phyloP scores from a whole-genome alignment of 345 rosid genomes.

The Eucalyptus sideroxylon region DNA sequence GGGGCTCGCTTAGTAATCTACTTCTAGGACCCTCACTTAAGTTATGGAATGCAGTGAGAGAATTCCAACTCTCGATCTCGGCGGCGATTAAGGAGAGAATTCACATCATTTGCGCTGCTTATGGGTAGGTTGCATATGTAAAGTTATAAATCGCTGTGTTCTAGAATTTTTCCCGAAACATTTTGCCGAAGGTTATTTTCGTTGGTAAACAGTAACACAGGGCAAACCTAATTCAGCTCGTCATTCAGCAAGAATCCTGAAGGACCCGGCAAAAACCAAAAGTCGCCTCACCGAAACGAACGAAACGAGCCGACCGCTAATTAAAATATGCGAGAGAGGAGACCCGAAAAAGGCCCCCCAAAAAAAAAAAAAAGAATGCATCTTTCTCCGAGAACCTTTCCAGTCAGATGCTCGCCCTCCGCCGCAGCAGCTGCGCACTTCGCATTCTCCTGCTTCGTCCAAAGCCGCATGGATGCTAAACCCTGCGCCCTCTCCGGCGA shows the following conservation, averaged over 20 bases:
- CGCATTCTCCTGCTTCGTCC: slow-evolving; percentile 6
- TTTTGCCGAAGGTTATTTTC: neutral
- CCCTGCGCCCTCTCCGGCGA: slow-evolving; percentile 1
- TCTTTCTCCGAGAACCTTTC: neutral
- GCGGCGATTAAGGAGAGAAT: too few relatives aligned
- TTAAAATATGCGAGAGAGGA: neutral
- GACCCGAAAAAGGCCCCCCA: neutral
- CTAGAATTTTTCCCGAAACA: fast-evolving
- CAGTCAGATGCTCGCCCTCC: slow-evolving; percentile 10
- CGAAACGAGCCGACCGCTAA: neutral
- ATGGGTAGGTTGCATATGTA: neutral
- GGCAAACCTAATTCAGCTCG: neutral
- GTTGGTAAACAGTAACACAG: neutral
- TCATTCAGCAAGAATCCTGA: neutral
- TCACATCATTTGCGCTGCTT: too few relatives aligned
- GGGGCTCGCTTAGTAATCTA: too few relatives aligned
- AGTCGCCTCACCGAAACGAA: neutral
- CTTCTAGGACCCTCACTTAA: too few relatives aligned
- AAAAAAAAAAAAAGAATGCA: neutral
- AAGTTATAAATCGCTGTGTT: neutral
- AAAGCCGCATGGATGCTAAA: slow-evolving; percentile 9
- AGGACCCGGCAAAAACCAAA: neutral
- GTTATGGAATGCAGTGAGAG: too few relatives aligned
- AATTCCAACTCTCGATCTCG: fast-evolving
- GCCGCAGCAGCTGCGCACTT: neutral